These are phyloP conservation scores for Aquilaria yunnanensis DNA, from an alignment of 345 rosid species.

Conservation along the genomic window DNA sequence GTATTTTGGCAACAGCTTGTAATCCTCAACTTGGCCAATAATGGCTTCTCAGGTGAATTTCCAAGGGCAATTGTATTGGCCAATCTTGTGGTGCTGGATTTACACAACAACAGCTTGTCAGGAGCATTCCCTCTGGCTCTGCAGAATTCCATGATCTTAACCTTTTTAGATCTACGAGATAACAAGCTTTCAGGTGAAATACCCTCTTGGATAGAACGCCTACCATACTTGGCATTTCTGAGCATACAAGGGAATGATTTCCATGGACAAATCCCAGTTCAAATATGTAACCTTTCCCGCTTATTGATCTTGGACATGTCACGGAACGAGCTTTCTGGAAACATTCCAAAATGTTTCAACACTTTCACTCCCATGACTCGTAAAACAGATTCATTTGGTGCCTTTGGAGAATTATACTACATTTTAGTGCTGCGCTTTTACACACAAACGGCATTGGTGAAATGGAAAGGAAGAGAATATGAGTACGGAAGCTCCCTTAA, in stretches of 20 bases:
- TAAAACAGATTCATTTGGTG: not conserved
- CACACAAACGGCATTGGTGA: not conserved
- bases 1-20: not conserved
- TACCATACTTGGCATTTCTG: not conserved
- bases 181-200: slow-evolving; percentile 16
- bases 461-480: slow-evolving; percentile 8
- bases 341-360: slow-evolving; percentile 8
- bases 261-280: slow-evolving; percentile 8
- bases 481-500: slow-evolving; percentile 7
- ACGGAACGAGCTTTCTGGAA: slow-evolving; percentile 5
- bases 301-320: slow-evolving; percentile 10
- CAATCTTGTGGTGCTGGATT: too few species aligned
- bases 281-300: slow-evolving; percentile 10
- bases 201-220: slow-evolving; percentile 13
- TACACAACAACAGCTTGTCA: too few species aligned
- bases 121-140: not conserved
- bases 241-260: slow-evolving; percentile 10
- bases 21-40: slow-evolving; percentile 15
- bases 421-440: not conserved
- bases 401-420: not conserved
- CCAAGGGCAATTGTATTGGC: slow-evolving; percentile 8
- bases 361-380: slow-evolving; percentile 5
- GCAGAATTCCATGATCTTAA: not conserved
- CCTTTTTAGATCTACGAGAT: slow-evolving; percentile 12
- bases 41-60: slow-evolving; percentile 17